Evolutionary conservation across 306 rosid genomes (phyloP).

Genomic region (Trifolium dubium): DNA sequence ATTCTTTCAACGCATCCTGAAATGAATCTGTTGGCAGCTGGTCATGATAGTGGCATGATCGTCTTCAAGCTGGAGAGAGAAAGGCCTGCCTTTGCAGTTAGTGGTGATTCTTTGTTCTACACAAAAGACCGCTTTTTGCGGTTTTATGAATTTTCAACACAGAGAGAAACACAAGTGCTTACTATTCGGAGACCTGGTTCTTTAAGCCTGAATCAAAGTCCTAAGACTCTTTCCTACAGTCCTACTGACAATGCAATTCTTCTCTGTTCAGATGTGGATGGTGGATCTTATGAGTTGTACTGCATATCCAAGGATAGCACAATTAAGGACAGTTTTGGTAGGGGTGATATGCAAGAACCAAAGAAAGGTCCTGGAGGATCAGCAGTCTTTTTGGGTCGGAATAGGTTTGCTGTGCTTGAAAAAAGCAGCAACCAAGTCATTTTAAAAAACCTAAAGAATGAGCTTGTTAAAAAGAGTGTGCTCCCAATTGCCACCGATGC

Average conservation of each 20-base stretch:
- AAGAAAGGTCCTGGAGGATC: constrained; percentile 94
- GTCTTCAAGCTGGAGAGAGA: constrained; percentile 96
- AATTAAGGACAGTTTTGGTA: constrained; percentile 59
- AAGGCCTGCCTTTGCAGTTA: constrained; percentile 83
- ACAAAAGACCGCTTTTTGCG: constrained; percentile 86
- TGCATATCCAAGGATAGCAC: constrained; percentile 63
- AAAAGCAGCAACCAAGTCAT: constrained; percentile 72
- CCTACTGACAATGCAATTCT: constrained; percentile 89
- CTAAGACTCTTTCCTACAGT: constrained; percentile 84
- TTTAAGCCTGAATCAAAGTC: constrained; percentile 75
- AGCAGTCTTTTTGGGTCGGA: constrained; percentile 88
- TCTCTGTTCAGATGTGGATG: constrained; percentile 86
- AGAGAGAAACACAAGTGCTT: constrained; percentile 80
- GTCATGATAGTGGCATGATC: constrained; percentile 97
- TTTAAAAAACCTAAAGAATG: constrained; percentile 76
- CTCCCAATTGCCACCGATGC: constrained; percentile 82
- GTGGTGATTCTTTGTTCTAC: constrained; percentile 82
- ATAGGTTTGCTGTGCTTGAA: constrained; percentile 93
- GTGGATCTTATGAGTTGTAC: constrained; percentile 89
- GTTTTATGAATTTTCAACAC: constrained; percentile 78
- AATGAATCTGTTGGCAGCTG: constrained; percentile 97
- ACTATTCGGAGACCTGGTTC: constrained; percentile 91
- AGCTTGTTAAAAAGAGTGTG: constrained; percentile 68
- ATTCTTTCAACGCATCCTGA: constrained; percentile 96
- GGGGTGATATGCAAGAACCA: constrained; percentile 88